Evolutionary conservation across 208 protist species (phyloP).

Genomic region (Entamoeba invadens): DNA sequence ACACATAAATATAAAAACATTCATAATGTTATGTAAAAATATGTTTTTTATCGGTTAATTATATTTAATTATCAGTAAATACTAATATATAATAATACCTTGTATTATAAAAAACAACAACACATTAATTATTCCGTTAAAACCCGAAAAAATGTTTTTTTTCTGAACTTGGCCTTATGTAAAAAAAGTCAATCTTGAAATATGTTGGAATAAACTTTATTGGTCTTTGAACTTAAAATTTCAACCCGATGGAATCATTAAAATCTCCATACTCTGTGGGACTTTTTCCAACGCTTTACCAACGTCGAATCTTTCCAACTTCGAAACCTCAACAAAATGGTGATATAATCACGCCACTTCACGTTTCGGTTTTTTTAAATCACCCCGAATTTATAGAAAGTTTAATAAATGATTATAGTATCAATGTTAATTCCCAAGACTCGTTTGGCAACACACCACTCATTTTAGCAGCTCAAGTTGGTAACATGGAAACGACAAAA

Average conservation of each 20-base stretch:
- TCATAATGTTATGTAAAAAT: too few relatives aligned
- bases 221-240: too few relatives aligned
- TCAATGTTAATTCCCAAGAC: background rate
- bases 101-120: too few relatives aligned
- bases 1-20: too few relatives aligned
- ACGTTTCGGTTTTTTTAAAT: background rate
- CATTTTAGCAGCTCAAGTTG: background rate
- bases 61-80: too few relatives aligned
- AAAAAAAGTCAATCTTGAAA: too few relatives aligned
- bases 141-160: too few relatives aligned
- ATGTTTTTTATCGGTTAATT: too few relatives aligned
- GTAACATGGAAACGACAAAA: background rate
- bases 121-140: too few relatives aligned
- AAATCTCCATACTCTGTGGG: background rate
- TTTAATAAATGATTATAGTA: background rate
- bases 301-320: background rate
- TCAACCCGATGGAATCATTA: background rate
- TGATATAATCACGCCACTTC: background rate
- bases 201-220: too few relatives aligned
- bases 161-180: too few relatives aligned
- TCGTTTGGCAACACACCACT: background rate
- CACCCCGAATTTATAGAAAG: background rate
- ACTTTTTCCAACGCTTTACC: background rate
- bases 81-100: too few relatives aligned
- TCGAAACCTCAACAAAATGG: background rate